Base-by-base conservation (phyloP, 345 rosid species). In the Eucalyptus sp. region DNA sequence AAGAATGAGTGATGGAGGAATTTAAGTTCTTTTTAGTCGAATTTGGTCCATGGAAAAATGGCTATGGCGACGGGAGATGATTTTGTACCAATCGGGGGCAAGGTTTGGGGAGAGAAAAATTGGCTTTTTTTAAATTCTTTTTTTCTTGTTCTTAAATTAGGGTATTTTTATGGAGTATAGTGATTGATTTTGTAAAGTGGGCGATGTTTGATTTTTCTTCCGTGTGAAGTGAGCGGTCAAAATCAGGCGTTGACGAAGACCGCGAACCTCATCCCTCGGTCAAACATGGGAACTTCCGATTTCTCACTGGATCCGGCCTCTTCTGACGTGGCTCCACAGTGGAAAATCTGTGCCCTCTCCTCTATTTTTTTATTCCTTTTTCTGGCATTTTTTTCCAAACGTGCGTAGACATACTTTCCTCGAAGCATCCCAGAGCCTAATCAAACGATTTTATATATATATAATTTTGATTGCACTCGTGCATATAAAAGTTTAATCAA, bases 221-320 rank as follows among this genome's bases (percentile, higher is more conserved):
- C 83, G 10, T 2, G 83, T 10, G 83, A 12, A 56, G 41, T 20
- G 27, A n/a, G 8, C 48, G 60, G 60, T 54, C 64, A 22, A 86
- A 10, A 9, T 24, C 17, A 44, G 50, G 86, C 48, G 76, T 88
- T 89, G 94, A 91, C 92, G 94, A 86, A 89, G 64, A 50, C 87
- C 51, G 87, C 81, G 90, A 86, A 87, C 48, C 89, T 90, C 50
- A 84, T 89, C 89, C 88, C 52, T 4, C 15, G 66, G 87, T 31
- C 87, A 56, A 50, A 86, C 41, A 88, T 37, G 88, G 83, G 86
- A 81, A 49, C 54, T 4, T 86, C 64, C 46, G 88, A 91, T 89
- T 71, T 90, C 37, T 50, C 51, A 62, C 86, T 88, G 29, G 85
- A 4, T 41, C 20, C 13, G 4, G 22, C 44, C 80, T 33, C 44